Percentiles rank a stretch among this genome's conserved stretches.
phyloP scores from a whole-genome alignment of 2,329 filamentous ascomycete species.

The Fusarium ambrosium region DNA sequence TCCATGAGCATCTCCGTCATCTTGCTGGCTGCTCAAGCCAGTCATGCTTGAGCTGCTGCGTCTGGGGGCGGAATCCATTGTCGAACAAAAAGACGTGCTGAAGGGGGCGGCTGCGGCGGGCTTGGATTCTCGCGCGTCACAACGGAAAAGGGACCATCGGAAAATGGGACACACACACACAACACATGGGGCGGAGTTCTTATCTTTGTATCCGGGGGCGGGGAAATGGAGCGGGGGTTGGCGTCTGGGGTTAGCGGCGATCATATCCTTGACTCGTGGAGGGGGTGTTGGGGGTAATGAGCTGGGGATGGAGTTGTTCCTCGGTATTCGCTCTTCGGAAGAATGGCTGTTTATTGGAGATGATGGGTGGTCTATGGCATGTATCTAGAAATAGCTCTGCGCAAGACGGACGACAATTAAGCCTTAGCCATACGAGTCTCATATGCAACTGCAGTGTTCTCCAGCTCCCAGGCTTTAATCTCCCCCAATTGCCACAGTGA shows the following conservation, averaged over 20 bases:
- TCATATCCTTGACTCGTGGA: neutral
- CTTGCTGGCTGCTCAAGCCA: slow-evolving; percentile 2
- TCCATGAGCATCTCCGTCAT: slow-evolving; percentile 4
- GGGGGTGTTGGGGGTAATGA: neutral
- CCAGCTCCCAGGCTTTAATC: neutral
- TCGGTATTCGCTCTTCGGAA: neutral
- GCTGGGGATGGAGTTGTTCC: neutral
- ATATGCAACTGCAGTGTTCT: no score
- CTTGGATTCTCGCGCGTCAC: neutral
- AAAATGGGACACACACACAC: neutral
- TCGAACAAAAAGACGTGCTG: neutral
- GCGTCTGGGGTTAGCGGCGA: slow-evolving; percentile 8
- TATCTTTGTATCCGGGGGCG: slow-evolving; percentile 10
- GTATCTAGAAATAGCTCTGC: neutral
- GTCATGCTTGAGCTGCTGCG: slow-evolving; percentile 6
- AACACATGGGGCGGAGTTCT: neutral
- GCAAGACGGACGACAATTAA: neutral
- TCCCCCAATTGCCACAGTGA: neutral
- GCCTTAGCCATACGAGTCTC: neutral
- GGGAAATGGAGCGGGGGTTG: slow-evolving; percentile 2
- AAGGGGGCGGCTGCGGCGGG: no score
- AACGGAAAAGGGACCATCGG: slow-evolving; percentile 16
- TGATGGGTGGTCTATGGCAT: neutral
- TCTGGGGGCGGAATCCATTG: neutral
- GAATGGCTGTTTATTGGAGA: neutral